These are phyloP conservation scores for Rhizopogon vulgaris DNA, from an alignment of 768 basidiomycete genomes.

Conservation along the genomic window DNA sequence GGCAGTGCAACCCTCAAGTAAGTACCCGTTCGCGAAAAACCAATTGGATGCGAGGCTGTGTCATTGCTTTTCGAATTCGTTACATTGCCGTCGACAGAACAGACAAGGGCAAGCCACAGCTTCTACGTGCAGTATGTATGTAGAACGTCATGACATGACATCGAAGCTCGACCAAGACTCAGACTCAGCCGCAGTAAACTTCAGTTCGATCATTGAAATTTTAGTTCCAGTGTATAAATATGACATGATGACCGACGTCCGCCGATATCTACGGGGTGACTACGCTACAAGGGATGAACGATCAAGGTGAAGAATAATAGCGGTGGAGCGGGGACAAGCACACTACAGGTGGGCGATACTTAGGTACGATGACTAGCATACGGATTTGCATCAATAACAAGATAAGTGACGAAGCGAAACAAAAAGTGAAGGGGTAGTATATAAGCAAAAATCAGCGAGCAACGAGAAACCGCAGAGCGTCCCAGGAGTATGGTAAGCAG, in stretches of 20 bases:
- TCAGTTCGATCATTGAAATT: conserved; percentile 1
- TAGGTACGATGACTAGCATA: conserved; percentile 7
- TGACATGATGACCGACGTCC: conserved; percentile 11
- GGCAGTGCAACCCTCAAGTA: not conserved
- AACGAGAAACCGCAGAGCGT: conserved; percentile 22
- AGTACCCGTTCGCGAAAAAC: not conserved
- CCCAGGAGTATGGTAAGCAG: conserved; percentile 23
- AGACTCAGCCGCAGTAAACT: not conserved
- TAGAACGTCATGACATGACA: not conserved
- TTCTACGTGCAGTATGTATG: not conserved
- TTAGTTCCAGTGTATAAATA: conserved; percentile 23
- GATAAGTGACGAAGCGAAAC: conserved; percentile 2
- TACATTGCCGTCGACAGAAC: not conserved
- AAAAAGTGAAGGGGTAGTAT: conserved; percentile 2
- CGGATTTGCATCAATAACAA: conserved; percentile 5
- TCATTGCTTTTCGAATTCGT: not conserved
- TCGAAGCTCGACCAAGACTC: not conserved
- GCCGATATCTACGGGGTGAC: conserved; percentile 22
- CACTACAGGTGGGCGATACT: conserved; percentile 2
- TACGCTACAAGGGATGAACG: conserved; percentile 23
- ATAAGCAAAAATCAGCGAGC: conserved; percentile 1
- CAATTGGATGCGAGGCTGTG: not conserved
- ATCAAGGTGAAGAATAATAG: conserved; percentile 9
- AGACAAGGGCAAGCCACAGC: not conserved
- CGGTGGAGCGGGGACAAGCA: not conserved